Evolutionary conservation across 768 basidiomycete species (phyloP), one percentile per base, ranked within the genome.

Genomic region (Rhodotorula paludigena): DNA sequence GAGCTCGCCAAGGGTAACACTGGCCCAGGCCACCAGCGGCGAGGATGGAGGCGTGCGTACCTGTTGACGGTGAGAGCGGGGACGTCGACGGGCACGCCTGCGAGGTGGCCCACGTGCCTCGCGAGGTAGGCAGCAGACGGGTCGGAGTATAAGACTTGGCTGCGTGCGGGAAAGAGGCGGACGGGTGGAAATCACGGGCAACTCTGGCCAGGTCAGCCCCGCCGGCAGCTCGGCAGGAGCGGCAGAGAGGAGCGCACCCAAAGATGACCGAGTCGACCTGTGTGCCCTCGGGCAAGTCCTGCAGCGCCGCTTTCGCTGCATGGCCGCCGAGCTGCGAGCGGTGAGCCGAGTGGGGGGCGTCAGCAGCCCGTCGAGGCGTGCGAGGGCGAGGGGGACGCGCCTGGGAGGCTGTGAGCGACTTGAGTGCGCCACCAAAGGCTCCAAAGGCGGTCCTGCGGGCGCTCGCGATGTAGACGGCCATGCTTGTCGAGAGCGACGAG

Each of bases 251-350:
- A n/a, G n/a, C 79, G 71, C 60, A 80, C 79, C 80, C 80, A 57
- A 80, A 80, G 68, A 78, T 77, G 5, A 80, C 79, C 49, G 77
- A 75, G 68, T 80, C 80, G 2, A 80, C 78, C 60, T 78, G 69
- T 10, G 78, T 71, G 18, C 76, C 78, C 20, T 74, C 63, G 1
- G 79, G 79, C 12, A 80, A 69, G 42, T 78, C 76, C 16, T 76
- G 77, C 11, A 80, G 69, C n/a, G 80, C 80, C 18, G 80, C 79
- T 61, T 77, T 78, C 15, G 77, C 76, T 7, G 79, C 80, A 35
- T 77, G 55, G 4, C 80, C 80, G 32, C 80, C 80, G 14, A 80
- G 76, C 60, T 79, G 62, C n/a, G 23, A 5, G 6, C 3, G 23
- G 33, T 32, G 45, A 49, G 55, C 14, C 3, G 33, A 38, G 33